phyloP scores from a whole-genome alignment of 1,284 basidiomycete species.

The Cutaneotrichosporon arboriforme region DNA sequence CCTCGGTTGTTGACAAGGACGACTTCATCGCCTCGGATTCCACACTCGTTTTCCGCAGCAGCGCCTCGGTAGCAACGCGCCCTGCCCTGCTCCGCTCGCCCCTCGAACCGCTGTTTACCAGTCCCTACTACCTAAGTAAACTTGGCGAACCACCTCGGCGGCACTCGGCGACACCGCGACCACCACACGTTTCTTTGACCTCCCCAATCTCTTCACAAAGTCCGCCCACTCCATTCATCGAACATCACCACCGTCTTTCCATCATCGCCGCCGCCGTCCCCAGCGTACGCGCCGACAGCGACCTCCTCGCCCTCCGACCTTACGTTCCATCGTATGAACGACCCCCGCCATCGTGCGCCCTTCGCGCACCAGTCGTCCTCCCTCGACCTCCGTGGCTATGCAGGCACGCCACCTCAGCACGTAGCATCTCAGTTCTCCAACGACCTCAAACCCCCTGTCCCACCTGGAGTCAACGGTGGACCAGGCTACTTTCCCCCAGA shows the following conservation, averaged over 20 bases:
- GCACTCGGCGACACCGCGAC: too few species aligned
- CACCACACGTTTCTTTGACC: not conserved
- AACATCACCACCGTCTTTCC: not conserved
- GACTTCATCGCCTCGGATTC: not conserved
- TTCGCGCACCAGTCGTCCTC: slow-evolving; percentile 32
- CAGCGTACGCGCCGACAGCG: not conserved
- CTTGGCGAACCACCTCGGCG: too few species aligned
- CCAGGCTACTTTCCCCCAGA: slow-evolving; percentile 11
- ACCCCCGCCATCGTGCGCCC: slow-evolving; percentile 39
- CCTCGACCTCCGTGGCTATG: slow-evolving; percentile 13
- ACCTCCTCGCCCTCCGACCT: not conserved
- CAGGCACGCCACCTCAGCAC: not conserved
- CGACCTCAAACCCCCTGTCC: not conserved
- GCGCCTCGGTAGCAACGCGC: too few species aligned
- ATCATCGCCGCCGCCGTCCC: not conserved
- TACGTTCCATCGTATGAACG: slow-evolving; percentile 19
- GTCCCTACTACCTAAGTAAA: too few species aligned
- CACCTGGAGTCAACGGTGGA: slow-evolving; percentile 2
- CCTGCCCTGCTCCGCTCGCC: too few species aligned
- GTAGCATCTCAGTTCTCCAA: not conserved
- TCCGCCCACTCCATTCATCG: not conserved
- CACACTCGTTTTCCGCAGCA: not conserved
- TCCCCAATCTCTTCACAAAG: not conserved
- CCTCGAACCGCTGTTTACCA: too few species aligned
- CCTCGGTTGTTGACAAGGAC: too few species aligned